phyloP scores from a whole-genome alignment of 345 rosid genomes.

The Pseudoturritis turrita region DNA sequence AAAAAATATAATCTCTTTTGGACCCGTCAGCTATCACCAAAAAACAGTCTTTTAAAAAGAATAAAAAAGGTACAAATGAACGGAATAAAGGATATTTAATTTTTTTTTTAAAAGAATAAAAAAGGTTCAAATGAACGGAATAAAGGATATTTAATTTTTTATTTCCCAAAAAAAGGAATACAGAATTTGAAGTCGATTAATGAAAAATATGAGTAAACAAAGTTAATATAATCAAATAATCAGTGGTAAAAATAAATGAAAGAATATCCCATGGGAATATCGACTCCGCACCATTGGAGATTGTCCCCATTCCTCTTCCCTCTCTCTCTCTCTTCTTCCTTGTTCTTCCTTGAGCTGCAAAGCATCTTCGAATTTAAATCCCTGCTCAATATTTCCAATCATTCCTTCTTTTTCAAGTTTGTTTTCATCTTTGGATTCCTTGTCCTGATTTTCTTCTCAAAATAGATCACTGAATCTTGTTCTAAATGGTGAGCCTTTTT shows the following conservation, averaged over 20 bases:
- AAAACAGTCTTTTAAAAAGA: not conserved
- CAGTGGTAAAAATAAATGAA: not conserved
- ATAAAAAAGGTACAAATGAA: not conserved
- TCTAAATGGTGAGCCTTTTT: conserved; percentile 1
- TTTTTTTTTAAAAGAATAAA: not conserved
- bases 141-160: not conserved
- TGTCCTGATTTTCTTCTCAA: not conserved
- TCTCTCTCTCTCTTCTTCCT: not conserved
- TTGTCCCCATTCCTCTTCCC: not conserved
- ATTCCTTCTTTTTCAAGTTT: not conserved
- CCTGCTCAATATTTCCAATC: not conserved
- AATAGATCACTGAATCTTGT: not conserved
- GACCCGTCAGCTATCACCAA: not conserved
- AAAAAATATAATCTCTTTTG: not conserved
- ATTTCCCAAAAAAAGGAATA: not conserved
- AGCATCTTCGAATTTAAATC: not conserved
- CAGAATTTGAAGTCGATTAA: not conserved
- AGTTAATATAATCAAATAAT: not conserved
- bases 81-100: not conserved
- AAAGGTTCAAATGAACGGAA: not conserved
- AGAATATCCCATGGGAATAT: conserved; percentile 32
- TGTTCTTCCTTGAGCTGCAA: conserved; percentile 8
- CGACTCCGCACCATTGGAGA: conserved; percentile 26
- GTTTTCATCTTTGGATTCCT: not conserved
- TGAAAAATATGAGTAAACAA: not conserved